These are phyloP conservation scores for Kitagawia praeruptora DNA, from an alignment of 129 eudicot genomes.

Conservation along the genomic window DNA sequence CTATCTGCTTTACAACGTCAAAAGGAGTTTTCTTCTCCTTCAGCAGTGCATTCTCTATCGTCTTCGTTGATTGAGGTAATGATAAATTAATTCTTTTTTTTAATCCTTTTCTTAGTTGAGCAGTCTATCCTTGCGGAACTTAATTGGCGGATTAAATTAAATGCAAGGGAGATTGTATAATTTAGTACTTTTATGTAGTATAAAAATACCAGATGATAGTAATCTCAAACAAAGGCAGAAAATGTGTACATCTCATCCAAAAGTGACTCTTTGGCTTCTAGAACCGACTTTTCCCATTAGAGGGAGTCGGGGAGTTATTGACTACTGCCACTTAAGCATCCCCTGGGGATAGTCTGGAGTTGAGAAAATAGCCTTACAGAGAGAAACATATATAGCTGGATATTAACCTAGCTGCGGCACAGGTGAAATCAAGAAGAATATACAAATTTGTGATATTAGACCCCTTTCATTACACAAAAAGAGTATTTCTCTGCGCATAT, in stretches of 20 bases:
- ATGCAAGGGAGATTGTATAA: background rate
- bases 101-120: background rate
- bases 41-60: slow-evolving; percentile 28
- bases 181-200: background rate
- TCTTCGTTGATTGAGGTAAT: slow-evolving; percentile 80
- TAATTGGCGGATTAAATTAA: background rate
- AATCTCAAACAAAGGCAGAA: background rate
- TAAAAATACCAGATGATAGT: background rate
- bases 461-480: background rate
- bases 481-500: background rate
- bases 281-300: background rate
- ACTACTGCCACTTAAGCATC: background rate
- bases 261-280: background rate
- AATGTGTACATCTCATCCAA: background rate
- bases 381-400: background rate
- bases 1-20: slow-evolving; percentile 60
- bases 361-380: background rate
- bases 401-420: background rate
- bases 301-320: too few relatives aligned
- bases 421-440: background rate
- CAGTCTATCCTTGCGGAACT: background rate
- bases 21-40: slow-evolving; percentile 44
- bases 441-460: background rate
- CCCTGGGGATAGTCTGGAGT: background rate
- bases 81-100: background rate